These are phyloP conservation scores for Phaeosphaeriaceae sp. DNA, from an alignment of 2,329 filamentous ascomycete species.

Conservation along the genomic window DNA sequence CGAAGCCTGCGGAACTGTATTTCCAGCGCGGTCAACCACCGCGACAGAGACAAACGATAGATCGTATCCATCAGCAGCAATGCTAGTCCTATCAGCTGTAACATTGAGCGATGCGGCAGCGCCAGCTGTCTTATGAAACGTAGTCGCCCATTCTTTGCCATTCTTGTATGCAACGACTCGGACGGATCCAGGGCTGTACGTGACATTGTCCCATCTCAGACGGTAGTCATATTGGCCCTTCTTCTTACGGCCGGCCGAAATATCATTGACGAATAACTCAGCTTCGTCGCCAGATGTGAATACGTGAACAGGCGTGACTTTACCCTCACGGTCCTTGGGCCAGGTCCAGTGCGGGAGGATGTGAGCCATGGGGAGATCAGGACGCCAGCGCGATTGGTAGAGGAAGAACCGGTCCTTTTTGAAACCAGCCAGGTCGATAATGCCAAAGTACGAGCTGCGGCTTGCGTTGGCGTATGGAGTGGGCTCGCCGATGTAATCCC, in stretches of 20 bases:
- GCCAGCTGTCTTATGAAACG: conserved; percentile 53
- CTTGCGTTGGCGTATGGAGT: conserved; percentile 57
- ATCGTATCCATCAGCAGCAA: conserved; percentile 54
- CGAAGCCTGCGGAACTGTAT: conserved; percentile 53
- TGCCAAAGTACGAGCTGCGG: conserved; percentile 63
- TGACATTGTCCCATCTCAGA: conserved; percentile 61
- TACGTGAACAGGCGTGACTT: conserved; percentile 62
- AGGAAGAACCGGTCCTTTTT: conserved; percentile 63
- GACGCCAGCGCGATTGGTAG: conserved; percentile 63
- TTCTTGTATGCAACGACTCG: conserved; percentile 58
- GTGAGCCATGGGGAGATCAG: conserved; percentile 58
- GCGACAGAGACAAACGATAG: conserved; percentile 56
- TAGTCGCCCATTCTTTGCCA: conserved; percentile 56
- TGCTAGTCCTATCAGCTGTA: conserved; percentile 50
- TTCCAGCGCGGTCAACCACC: conserved; percentile 55
- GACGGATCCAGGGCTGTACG: conserved; percentile 58
- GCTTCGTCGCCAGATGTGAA: conserved; percentile 61
- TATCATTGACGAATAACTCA: conserved; percentile 62
- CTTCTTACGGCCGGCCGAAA: conserved; percentile 53
- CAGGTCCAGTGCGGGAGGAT: conserved; percentile 66
- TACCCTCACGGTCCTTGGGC: conserved; percentile 54
- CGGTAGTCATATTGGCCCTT: conserved; percentile 52
- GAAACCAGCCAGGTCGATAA: conserved; percentile 65
- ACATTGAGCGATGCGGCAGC: conserved; percentile 48
- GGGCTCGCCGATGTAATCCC: conserved; percentile 60